Percentiles rank a stretch among this genome's conserved stretches.
These are phyloP conservation scores for Myriosclerotinia curreyana DNA, from an alignment of 2,329 filamentous ascomycete species.

Conservation along the genomic window DNA sequence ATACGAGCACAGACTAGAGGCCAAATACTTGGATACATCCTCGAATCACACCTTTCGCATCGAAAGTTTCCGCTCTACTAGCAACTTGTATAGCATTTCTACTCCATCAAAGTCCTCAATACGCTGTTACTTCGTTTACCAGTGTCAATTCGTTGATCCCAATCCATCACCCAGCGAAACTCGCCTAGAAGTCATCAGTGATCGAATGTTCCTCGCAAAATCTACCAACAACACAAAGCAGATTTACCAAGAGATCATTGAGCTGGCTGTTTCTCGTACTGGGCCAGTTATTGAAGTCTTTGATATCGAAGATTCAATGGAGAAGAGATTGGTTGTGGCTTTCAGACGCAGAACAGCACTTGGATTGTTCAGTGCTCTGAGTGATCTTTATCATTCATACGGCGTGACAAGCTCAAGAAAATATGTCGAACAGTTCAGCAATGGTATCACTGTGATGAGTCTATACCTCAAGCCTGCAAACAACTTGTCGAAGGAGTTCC, in stretches of 20 bases:
- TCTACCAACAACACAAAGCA: constrained; percentile 93
- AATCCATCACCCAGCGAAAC: constrained; percentile 76
- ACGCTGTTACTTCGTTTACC: constrained; percentile 98
- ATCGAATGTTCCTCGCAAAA: constrained; percentile 92
- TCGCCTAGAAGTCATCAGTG: constrained; percentile 84
- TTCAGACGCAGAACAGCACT: constrained; percentile 91
- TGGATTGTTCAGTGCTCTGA: constrained; percentile 91
- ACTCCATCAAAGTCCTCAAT: constrained; percentile 71
- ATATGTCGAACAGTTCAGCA: constrained; percentile 98
- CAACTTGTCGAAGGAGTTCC: constrained; percentile 56
- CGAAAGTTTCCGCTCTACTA: constrained; percentile 93
- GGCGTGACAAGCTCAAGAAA: constrained; percentile 94
- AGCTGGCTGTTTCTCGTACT: constrained; percentile 75
- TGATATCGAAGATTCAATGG: constrained; percentile 84
- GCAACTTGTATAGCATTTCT: constrained; percentile 63
- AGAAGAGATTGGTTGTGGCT: constrained; percentile 92
- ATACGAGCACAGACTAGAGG: constrained; percentile 90
- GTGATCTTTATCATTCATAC: constrained; percentile 98
- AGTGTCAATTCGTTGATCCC: constrained; percentile 82
- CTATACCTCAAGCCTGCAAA: constrained; percentile 79
- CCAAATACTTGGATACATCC: constrained; percentile 87
- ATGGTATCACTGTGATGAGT: constrained; percentile 95
- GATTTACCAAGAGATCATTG: constrained; percentile 92
- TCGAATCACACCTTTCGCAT: constrained; percentile 76
- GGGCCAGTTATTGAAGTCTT: constrained; percentile 98